A percentile compares a stretch with the other conserved stretches of the same genome.
These are phyloP conservation scores for Talaromyces sp. DNA, from an alignment of 2,329 filamentous ascomycete species.

Conservation along the genomic window DNA sequence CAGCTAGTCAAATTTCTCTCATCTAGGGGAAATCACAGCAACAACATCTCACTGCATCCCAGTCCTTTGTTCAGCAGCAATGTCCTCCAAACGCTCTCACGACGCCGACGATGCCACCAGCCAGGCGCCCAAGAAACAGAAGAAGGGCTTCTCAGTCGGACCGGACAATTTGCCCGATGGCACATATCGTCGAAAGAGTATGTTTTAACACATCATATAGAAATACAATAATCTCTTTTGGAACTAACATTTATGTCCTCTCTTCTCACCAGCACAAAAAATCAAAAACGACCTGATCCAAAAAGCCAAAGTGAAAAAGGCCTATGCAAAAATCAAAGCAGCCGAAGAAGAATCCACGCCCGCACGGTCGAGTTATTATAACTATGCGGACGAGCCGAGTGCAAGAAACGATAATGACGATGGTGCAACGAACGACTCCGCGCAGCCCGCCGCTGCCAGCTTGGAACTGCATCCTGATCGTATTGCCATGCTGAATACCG, in stretches of 20 bases:
- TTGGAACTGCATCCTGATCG: constrained; percentile 59
- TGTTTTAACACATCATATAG: neutral
- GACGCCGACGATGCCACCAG: constrained; percentile 47
- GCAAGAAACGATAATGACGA: constrained; percentile 12
- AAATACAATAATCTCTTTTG: neutral
- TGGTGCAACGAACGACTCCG: neutral
- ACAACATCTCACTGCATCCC: too few relatives aligned
- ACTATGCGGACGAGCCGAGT: constrained; percentile 19
- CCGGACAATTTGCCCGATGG: constrained; percentile 89
- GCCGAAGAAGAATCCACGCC: constrained; percentile 41
- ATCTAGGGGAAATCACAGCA: too few relatives aligned
- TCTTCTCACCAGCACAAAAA: constrained; percentile 61
- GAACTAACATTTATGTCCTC: neutral
- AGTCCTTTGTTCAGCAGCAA: constrained; percentile 23
- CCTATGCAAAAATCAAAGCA: constrained; percentile 82
- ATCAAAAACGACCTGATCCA: constrained; percentile 86
- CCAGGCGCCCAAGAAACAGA: constrained; percentile 48
- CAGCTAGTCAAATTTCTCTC: too few relatives aligned
- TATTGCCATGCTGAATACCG: constrained; percentile 53
- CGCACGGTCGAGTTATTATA: constrained; percentile 29
- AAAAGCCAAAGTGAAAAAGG: constrained; percentile 89
- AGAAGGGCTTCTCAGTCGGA: constrained; percentile 77
- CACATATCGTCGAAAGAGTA: constrained; percentile 75
- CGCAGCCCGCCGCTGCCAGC: constrained; percentile 34
- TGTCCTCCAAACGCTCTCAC: constrained; percentile 58